Percentiles rank a stretch among this genome's conserved stretches.
Conservation (phyloP, 257 asterid genomes). For the Vinca minor region DNA sequence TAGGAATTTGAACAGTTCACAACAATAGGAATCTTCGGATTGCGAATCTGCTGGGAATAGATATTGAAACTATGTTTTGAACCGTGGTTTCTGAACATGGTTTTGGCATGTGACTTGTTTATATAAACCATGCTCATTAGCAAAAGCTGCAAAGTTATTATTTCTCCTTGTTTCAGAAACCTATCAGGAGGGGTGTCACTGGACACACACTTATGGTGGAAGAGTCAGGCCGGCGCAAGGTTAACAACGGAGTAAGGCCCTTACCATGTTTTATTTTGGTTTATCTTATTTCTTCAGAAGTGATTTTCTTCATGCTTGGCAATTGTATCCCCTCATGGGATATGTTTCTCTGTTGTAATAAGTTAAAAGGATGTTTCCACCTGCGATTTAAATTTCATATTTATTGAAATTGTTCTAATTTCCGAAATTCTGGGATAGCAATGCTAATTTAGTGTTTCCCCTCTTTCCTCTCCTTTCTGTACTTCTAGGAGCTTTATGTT, state of each 20-base stretch:
- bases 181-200: conserved; percentile 80
- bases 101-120: not conserved
- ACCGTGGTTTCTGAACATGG: not conserved
- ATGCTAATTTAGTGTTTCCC: not conserved
- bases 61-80: too few relatives aligned
- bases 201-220: conserved; percentile 89
- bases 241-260: conserved; percentile 62
- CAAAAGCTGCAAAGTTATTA: not conserved
- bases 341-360: not conserved
- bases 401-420: not conserved
- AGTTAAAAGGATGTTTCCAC: not conserved
- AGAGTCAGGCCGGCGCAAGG: conserved; percentile 77
- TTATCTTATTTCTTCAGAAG: not conserved
- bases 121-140: not conserved
- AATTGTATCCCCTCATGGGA: too few relatives aligned
- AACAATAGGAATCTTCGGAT: not conserved
- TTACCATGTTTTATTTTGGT: not conserved
- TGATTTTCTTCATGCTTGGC: conserved; percentile 8
- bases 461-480: conserved; percentile 1
- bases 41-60: not conserved
- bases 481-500: conserved; percentile 65
- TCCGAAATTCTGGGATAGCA: not conserved
- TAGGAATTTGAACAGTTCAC: not conserved
- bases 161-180: conserved; percentile 54
- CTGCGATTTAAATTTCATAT: not conserved